Conservation (phyloP, 306 rosid genomes). For the Ceratonia siliqua region DNA sequence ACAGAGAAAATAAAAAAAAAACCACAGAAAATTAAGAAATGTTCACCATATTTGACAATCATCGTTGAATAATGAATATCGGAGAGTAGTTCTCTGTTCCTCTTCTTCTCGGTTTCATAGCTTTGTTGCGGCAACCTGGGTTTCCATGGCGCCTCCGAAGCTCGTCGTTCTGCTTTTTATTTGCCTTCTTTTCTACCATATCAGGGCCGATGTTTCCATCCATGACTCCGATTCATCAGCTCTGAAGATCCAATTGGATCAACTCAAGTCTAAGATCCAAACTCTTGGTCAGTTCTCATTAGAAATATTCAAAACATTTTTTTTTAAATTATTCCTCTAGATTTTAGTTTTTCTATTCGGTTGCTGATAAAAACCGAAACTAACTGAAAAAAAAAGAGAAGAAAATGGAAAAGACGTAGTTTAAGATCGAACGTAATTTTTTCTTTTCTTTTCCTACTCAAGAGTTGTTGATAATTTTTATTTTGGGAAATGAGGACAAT, state of each 20-base stretch:
- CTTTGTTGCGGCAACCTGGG: constrained; percentile 53
- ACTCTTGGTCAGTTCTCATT: constrained; percentile 58
- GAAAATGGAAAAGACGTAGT: background rate
- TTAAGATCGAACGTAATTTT: background rate
- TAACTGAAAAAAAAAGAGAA: background rate
- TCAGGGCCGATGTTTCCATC: constrained; percentile 53
- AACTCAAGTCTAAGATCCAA: constrained; percentile 75
- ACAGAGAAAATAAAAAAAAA: background rate
- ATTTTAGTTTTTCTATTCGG: background rate
- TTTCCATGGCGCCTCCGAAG: constrained; percentile 76
- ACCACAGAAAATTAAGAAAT: background rate
- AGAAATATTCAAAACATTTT: background rate
- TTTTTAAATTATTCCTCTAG: background rate
- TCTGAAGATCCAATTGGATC: constrained; percentile 68
- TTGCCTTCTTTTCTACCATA: constrained; percentile 52
- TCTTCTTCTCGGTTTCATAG: constrained; percentile 7
- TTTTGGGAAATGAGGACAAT: background rate
- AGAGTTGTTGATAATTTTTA: background rate
- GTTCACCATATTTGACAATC: background rate
- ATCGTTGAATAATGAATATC: background rate
- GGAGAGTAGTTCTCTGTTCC: background rate
- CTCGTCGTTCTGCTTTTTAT: constrained; percentile 49
- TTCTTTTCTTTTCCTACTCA: background rate
- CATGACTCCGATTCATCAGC: constrained; percentile 49
- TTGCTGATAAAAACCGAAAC: background rate